Conservation (phyloP, 192 early-diverging fungal genomes). For the Coemansia sp. region DNA sequence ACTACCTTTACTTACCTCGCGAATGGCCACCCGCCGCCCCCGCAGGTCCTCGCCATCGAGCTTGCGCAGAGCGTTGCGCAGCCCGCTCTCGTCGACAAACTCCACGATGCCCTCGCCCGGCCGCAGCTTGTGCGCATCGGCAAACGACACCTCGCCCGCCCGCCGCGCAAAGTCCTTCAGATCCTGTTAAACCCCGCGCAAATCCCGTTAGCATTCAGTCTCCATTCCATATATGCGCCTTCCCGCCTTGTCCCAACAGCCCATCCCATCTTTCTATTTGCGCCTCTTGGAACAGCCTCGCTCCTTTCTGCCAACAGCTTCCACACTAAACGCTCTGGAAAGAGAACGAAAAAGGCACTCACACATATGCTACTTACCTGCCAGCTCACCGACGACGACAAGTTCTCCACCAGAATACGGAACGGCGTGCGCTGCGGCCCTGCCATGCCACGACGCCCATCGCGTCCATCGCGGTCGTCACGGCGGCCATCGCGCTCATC, state of each 20-base stretch:
- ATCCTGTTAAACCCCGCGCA: slow-evolving; percentile 62
- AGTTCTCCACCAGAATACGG: slow-evolving; percentile 77
- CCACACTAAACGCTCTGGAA: neutral
- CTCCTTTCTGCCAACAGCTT: neutral
- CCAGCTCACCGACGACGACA: slow-evolving; percentile 81
- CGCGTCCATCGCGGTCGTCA: slow-evolving; percentile 45
- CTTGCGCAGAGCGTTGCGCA: slow-evolving; percentile 81
- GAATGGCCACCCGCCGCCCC: slow-evolving; percentile 65
- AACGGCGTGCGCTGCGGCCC: slow-evolving; percentile 60
- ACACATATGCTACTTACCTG: slow-evolving; percentile 55
- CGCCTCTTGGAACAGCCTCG: neutral
- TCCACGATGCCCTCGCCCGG: slow-evolving; percentile 90
- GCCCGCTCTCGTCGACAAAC: slow-evolving; percentile 76
- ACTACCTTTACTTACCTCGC: slow-evolving; percentile 53
- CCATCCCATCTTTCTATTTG: neutral
- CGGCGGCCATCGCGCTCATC: slow-evolving; percentile 44
- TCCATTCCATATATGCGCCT: slow-evolving; percentile 1
- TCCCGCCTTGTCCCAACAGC: neutral
- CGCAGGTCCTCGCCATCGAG: slow-evolving; percentile 75
- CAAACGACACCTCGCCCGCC: slow-evolving; percentile 91
- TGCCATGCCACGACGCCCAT: slow-evolving; percentile 36
- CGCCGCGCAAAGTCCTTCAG: slow-evolving; percentile 95
- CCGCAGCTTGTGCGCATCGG: slow-evolving; percentile 81
- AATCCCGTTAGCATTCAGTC: slow-evolving; percentile 2
- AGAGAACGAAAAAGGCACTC: neutral